Evolutionary conservation across 2,329 filamentous ascomycete species (phyloP).

Genomic region (Pseudocercospora musae): DNA sequence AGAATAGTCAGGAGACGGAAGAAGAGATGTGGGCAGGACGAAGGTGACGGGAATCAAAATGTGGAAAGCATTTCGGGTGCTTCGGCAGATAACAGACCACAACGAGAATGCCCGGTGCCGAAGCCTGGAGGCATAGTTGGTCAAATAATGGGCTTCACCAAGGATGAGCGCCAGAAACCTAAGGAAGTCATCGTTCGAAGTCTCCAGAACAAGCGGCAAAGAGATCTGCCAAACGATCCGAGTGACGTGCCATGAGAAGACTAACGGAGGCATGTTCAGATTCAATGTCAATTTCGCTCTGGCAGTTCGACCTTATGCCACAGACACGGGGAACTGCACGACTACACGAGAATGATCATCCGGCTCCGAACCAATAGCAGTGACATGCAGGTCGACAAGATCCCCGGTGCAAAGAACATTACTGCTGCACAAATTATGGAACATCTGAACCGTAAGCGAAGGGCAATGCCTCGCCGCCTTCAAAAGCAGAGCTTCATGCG

Average conservation of each 20-base stretch:
- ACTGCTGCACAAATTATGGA: neutral
- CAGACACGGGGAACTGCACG: neutral
- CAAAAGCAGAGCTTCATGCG: neutral
- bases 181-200: conserved; percentile 30
- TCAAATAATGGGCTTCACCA: conserved; percentile 68
- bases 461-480: neutral
- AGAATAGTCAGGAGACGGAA: conserved; percentile 43
- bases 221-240: neutral
- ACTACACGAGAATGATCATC: neutral
- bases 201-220: conserved; percentile 18
- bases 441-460: neutral
- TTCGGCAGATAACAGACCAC: conserved; percentile 28
- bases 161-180: conserved; percentile 27
- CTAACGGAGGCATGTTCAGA: neutral
- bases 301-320: neutral
- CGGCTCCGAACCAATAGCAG: neutral
- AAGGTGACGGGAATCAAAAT: conserved; percentile 9
- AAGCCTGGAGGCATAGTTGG: conserved; percentile 80
- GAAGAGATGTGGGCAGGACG: conserved; percentile 25
- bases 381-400: neutral
- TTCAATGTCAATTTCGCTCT: neutral
- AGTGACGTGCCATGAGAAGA: conserved; percentile 8
- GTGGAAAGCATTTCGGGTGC: conserved; percentile 1
- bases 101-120: conserved; percentile 84
- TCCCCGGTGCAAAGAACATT: neutral